phyloP scores from a whole-genome alignment of 106 monocot genomes.

The Dioscorea dumetorum region DNA sequence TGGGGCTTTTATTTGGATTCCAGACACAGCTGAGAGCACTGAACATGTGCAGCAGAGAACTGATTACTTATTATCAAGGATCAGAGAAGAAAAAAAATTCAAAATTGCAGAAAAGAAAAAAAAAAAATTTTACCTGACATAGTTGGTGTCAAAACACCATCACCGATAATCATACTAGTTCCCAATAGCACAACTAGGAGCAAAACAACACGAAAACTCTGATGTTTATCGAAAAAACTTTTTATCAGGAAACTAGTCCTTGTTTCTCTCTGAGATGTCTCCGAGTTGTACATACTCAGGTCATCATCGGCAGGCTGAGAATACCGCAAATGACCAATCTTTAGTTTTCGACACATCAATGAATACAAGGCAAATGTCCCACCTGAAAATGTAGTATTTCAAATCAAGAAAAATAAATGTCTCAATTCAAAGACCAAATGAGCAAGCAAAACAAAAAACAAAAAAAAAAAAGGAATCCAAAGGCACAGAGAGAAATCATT shows the following conservation, averaged over 20 bases:
- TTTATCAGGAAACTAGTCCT: slow-evolving; percentile 44
- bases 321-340: slow-evolving; percentile 40
- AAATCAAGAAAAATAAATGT: background rate
- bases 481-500: background rate
- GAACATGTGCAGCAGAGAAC: slow-evolving; percentile 5
- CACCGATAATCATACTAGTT: slow-evolving; percentile 74
- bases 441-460: too few relatives aligned
- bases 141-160: slow-evolving; percentile 71
- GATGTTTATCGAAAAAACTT: slow-evolving; percentile 59
- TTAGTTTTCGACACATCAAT: slow-evolving; percentile 57
- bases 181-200: slow-evolving; percentile 66
- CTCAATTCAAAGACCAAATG: background rate
- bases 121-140: slow-evolving; percentile 59
- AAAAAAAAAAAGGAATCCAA: too few relatives aligned
- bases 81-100: background rate
- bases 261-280: slow-evolving; percentile 24
- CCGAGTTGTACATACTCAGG: slow-evolving; percentile 13
- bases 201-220: slow-evolving; percentile 35
- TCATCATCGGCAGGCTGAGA: slow-evolving; percentile 16
- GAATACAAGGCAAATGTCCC: slow-evolving; percentile 92
- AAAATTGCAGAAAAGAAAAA: background rate
- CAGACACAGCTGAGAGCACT: slow-evolving; percentile 84
- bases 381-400: slow-evolving; percentile 25
- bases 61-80: background rate
- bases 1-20: slow-evolving; percentile 54